These are phyloP conservation scores for Neurospora africana DNA, from an alignment of 495 filamentous ascomycete species.

Conservation along the genomic window DNA sequence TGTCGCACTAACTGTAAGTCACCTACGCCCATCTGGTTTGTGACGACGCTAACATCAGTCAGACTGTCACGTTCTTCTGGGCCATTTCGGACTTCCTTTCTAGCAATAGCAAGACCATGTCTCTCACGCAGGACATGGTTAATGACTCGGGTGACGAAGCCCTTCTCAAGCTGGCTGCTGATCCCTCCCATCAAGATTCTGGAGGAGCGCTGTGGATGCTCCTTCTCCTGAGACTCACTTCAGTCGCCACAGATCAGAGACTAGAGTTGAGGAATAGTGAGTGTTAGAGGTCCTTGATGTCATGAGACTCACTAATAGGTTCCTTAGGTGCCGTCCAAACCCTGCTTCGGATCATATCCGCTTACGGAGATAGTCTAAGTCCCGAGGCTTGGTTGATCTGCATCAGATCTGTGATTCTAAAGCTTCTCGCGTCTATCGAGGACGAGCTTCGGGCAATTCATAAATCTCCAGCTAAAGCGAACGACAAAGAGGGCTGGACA, in stretches of 20 bases:
- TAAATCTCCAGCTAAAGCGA: conserved; percentile 23
- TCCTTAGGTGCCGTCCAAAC: conserved; percentile 66
- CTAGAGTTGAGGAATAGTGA: conserved; percentile 80
- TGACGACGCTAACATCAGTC: conserved; percentile 15
- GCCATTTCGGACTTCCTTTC: conserved; percentile 81
- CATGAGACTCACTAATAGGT: conserved; percentile 9
- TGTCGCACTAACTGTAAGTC: conserved; percentile 72
- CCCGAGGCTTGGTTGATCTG: conserved; percentile 76
- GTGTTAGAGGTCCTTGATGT: not conserved
- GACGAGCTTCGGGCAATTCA: conserved; percentile 27
- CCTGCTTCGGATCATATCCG: conserved; percentile 81
- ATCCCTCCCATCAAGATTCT: conserved; percentile 38
- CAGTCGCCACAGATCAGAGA: conserved; percentile 64
- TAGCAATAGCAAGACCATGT: conserved; percentile 33
- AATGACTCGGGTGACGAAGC: conserved; percentile 38
- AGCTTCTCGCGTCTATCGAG: conserved; percentile 53
- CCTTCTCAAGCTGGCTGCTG: conserved; percentile 39
- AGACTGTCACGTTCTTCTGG: conserved; percentile 91
- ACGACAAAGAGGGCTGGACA: conserved; percentile 49
- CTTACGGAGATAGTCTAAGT: conserved; percentile 70
- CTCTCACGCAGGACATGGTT: conserved; percentile 39
- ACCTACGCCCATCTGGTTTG: not conserved
- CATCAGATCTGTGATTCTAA: conserved; percentile 67
- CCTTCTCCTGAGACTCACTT: conserved; percentile 65
- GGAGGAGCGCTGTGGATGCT: conserved; percentile 72